phyloP scores from a whole-genome alignment of 129 eudicot species.

The Centella asiatica region DNA sequence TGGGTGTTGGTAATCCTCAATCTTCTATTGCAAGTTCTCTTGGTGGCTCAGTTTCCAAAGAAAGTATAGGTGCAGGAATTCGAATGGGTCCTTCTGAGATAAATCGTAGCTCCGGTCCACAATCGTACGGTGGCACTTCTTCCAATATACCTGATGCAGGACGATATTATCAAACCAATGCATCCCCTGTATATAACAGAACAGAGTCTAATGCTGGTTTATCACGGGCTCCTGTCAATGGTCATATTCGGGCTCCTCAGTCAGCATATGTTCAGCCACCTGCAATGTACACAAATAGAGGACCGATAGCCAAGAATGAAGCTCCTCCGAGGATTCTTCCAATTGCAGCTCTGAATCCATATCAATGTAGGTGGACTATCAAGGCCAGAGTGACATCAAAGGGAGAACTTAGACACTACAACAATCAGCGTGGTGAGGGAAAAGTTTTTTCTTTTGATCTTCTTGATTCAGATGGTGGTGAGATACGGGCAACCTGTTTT shows the following conservation, averaged over 20 bases:
- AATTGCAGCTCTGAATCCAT: slow-evolving; percentile 81
- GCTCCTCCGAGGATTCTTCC: slow-evolving; percentile 76
- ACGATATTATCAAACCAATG: slow-evolving; percentile 21
- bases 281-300: slow-evolving; percentile 62
- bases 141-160: slow-evolving; percentile 27
- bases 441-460: slow-evolving; percentile 92
- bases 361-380: slow-evolving; percentile 85
- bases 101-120: slow-evolving; percentile 22
- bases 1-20: slow-evolving; percentile 23
- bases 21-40: slow-evolving; percentile 19
- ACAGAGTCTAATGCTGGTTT: slow-evolving; percentile 27
- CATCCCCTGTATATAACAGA: slow-evolving; percentile 22
- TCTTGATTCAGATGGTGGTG: slow-evolving; percentile 84
- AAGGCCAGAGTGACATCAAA: slow-evolving; percentile 88
- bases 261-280: slow-evolving; percentile 50
- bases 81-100: slow-evolving; percentile 27
- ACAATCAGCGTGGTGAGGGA: slow-evolving; percentile 78
- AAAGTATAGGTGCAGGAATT: slow-evolving; percentile 22
- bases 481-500: slow-evolving; percentile 89
- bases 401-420: slow-evolving; percentile 68
- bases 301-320: slow-evolving; percentile 68
- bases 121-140: slow-evolving; percentile 31
- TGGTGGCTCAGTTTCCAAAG: slow-evolving; percentile 27
- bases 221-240: slow-evolving; percentile 36
- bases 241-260: slow-evolving; percentile 38